Percentiles rank a stretch among this genome's conserved stretches.
These are phyloP conservation scores for Blastobotrys buckinghamii DNA, from an alignment of 1,139 yeast species.

Conservation along the genomic window DNA sequence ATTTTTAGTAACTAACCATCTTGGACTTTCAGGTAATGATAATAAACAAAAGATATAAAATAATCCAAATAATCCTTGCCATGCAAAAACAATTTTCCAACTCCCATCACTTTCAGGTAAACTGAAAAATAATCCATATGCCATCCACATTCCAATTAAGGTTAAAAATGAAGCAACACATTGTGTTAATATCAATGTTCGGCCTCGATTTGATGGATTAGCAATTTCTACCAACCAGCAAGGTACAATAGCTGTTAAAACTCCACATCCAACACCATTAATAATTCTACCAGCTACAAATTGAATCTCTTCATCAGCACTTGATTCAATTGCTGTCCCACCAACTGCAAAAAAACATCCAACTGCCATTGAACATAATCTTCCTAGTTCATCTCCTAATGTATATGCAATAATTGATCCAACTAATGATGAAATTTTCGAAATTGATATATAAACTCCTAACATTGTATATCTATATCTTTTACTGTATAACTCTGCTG, in stretches of 20 bases:
- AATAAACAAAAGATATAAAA: background rate
- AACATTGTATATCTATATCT: slow-evolving; percentile 15
- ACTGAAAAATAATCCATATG: background rate
- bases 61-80: background rate
- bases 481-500: background rate
- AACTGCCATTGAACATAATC: background rate
- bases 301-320: background rate
- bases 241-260: slow-evolving; percentile 28
- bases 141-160: background rate
- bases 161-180: background rate
- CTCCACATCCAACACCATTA: slow-evolving; percentile 51
- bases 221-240: background rate
- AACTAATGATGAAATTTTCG: background rate
- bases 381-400: background rate
- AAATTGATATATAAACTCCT: slow-evolving; percentile 17
- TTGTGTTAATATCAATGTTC: background rate
- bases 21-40: background rate
- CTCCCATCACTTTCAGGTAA: background rate
- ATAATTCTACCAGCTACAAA: slow-evolving; percentile 30
- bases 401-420: background rate
- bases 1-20: background rate
- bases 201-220: background rate
- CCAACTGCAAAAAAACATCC: slow-evolving; percentile 1
- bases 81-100: background rate
- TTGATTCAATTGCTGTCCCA: background rate